phyloP scores from a whole-genome alignment of 805 yeast species.

The Kodamaea kaohsiungensis region DNA sequence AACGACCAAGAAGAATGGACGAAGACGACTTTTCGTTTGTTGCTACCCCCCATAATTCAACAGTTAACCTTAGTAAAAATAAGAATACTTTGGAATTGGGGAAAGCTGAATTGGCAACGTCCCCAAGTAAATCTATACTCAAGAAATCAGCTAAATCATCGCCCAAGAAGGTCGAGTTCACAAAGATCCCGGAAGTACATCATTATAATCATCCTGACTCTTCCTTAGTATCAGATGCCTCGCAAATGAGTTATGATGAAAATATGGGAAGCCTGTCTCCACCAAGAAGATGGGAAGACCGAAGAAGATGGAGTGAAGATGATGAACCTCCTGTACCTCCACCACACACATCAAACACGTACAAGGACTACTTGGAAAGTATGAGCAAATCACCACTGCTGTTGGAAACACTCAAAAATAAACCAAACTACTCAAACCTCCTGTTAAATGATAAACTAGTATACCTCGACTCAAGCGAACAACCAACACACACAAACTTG shows the following conservation, averaged over 20 bases:
- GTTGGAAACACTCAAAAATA: neutral
- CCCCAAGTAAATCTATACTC: slow-evolving; percentile 44
- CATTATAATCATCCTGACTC: slow-evolving; percentile 22
- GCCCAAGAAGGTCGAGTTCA: slow-evolving; percentile 44
- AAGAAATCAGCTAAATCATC: slow-evolving; percentile 27
- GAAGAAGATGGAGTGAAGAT: slow-evolving; percentile 4
- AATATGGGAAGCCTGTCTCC: neutral
- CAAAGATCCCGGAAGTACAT: slow-evolving; percentile 32
- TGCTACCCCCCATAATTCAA: slow-evolving; percentile 16
- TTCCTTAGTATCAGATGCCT: slow-evolving; percentile 3
- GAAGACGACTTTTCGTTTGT: slow-evolving; percentile 27
- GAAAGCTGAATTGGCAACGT: slow-evolving; percentile 10
- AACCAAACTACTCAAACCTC: slow-evolving; percentile 18
- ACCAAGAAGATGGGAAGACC: neutral
- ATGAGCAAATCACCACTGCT: neutral
- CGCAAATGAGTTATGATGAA: neutral
- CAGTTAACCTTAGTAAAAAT: slow-evolving; percentile 9
- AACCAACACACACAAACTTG: slow-evolving; percentile 21
- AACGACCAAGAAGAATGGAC: slow-evolving; percentile 6
- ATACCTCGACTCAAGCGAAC: slow-evolving; percentile 26
- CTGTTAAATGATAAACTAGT: slow-evolving; percentile 48
- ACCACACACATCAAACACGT: slow-evolving; percentile 13
- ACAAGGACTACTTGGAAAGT: slow-evolving; percentile 4
- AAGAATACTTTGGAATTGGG: neutral
- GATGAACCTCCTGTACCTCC: slow-evolving; percentile 33